Percentiles rank a stretch among this genome's conserved stretches.
Evolutionary conservation across 805 yeast species (phyloP).

Genomic region (Suhomyces pyralidae): DNA sequence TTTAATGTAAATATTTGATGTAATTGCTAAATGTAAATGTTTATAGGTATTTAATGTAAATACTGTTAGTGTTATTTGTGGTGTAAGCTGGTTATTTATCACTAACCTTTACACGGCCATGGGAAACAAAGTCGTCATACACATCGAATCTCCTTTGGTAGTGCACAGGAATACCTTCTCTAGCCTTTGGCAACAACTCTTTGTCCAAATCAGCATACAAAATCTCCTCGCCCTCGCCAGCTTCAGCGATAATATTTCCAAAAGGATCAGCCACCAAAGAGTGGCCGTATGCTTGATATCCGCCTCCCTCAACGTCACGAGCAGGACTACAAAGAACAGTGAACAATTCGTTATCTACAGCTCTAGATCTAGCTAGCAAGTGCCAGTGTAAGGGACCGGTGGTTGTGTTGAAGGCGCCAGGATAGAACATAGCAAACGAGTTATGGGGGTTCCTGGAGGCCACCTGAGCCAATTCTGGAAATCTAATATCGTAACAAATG

Average conservation of each 20-base stretch:
- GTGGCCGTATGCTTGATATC: slow-evolving; percentile 47
- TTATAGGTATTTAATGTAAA: too few relatives aligned
- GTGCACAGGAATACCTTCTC: slow-evolving; percentile 42
- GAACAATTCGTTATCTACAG: slow-evolving; percentile 71
- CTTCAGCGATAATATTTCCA: slow-evolving; percentile 43
- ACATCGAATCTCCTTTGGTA: slow-evolving; percentile 43
- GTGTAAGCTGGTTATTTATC: slow-evolving; percentile 8
- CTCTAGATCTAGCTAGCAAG: slow-evolving; percentile 66
- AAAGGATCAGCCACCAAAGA: slow-evolving; percentile 43
- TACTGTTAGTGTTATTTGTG: too few relatives aligned
- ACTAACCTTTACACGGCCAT: slow-evolving; percentile 27
- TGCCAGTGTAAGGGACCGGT: slow-evolving; percentile 88
- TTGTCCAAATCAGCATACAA: slow-evolving; percentile 41
- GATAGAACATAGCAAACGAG: slow-evolving; percentile 74
- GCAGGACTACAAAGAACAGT: slow-evolving; percentile 87
- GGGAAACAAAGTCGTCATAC: slow-evolving; percentile 40
- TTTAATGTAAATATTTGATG: too few relatives aligned
- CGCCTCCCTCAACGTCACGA: slow-evolving; percentile 54
- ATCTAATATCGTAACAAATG: slow-evolving; percentile 79
- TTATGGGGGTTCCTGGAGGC: slow-evolving; percentile 61
- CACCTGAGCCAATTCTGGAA: slow-evolving; percentile 71
- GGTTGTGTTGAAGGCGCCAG: slow-evolving; percentile 81
- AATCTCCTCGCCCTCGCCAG: slow-evolving; percentile 45
- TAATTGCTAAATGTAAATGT: too few relatives aligned
- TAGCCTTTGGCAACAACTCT: slow-evolving; percentile 37